Conservation (phyloP, 2,329 filamentous ascomycete genomes). For the Epichloe scottii region DNA sequence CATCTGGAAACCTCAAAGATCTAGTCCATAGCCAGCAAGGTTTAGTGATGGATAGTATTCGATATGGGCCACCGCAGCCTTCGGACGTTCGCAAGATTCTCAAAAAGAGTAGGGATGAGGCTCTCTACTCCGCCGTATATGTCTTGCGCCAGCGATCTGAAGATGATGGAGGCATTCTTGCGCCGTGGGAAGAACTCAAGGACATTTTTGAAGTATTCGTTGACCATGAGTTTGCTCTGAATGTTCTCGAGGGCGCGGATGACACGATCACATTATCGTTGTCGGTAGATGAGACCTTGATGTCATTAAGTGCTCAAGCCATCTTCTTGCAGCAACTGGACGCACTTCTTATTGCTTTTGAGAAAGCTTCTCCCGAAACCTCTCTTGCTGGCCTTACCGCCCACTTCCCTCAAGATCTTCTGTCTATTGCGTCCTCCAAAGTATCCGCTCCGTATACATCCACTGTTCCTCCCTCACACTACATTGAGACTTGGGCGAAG, state of each 20-base stretch:
- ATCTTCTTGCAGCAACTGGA: background rate
- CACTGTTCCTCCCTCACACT: background rate
- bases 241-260: conserved; percentile 17
- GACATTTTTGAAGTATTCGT: conserved; percentile 18
- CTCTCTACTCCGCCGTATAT: conserved; percentile 13
- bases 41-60: background rate
- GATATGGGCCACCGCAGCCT: conserved; percentile 7
- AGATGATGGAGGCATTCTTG: background rate
- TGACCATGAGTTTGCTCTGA: conserved; percentile 27
- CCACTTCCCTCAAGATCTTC: background rate
- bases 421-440: background rate
- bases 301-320: background rate
- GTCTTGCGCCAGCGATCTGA: conserved; percentile 12
- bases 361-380: background rate
- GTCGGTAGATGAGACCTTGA: background rate
- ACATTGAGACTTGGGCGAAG: background rate
- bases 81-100: conserved; percentile 13
- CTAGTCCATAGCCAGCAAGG: background rate
- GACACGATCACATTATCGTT: background rate
- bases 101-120: conserved; percentile 10
- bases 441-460: background rate
- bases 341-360: background rate
- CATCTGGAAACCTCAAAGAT: background rate
- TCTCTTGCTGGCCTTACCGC: background rate
- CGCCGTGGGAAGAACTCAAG: background rate